phyloP scores from a whole-genome alignment of 2,329 filamentous ascomycete species.

The Niveomyces coronatus region DNA sequence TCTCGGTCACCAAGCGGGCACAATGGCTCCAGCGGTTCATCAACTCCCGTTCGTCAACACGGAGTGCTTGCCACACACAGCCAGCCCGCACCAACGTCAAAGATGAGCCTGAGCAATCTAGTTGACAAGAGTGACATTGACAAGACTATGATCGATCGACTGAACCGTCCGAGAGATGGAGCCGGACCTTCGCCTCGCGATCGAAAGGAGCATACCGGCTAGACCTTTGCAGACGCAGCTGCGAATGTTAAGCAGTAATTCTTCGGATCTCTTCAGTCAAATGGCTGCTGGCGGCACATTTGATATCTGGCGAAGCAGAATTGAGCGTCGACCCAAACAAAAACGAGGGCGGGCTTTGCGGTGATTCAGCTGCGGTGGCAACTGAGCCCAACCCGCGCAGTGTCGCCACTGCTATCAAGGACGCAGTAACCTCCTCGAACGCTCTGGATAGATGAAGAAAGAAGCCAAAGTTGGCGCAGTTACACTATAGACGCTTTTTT shows the following conservation, averaged over 20 bases:
- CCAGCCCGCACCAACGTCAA: slow-evolving; percentile 24
- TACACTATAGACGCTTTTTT: slow-evolving; percentile 11
- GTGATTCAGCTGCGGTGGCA: not conserved
- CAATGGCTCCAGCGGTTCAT: slow-evolving; percentile 26
- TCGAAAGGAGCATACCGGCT: not conserved
- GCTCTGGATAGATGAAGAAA: too few relatives aligned
- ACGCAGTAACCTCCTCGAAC: not conserved
- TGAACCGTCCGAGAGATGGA: slow-evolving; percentile 29
- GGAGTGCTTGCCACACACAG: slow-evolving; percentile 15
- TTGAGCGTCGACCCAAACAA: not conserved
- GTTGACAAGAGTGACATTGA: slow-evolving; percentile 46
- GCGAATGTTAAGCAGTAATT: not conserved
- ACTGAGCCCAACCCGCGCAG: not conserved
- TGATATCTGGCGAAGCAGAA: not conserved
- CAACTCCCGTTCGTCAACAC: slow-evolving; percentile 21
- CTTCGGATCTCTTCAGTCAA: too few relatives aligned
- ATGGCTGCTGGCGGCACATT: slow-evolving; percentile 7
- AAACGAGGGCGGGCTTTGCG: not conserved
- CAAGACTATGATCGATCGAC: slow-evolving; percentile 41
- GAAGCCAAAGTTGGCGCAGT: slow-evolving; percentile 4
- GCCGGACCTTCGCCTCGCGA: slow-evolving; percentile 2
- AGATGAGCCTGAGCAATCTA: slow-evolving; percentile 43
- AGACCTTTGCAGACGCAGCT: not conserved
- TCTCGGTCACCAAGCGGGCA: slow-evolving; percentile 25
- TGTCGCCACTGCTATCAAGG: not conserved